These are phyloP conservation scores for Myriosclerotinia scirpicola DNA, from an alignment of 2,329 filamentous ascomycete genomes.

Conservation along the genomic window DNA sequence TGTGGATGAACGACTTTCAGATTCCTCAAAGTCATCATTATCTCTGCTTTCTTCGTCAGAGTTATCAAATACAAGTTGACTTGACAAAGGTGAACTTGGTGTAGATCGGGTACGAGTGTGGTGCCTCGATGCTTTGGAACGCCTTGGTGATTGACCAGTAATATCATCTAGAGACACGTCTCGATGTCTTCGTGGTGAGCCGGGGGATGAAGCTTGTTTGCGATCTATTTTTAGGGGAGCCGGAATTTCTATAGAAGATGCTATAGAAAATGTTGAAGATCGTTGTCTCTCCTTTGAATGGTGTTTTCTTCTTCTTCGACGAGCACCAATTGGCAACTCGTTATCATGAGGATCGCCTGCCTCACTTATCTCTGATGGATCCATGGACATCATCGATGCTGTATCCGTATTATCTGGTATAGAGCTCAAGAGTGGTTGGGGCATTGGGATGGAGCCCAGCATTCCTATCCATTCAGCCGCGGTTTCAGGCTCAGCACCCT, in stretches of 20 bases:
- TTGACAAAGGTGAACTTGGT: slow-evolving; percentile 23
- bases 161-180: slow-evolving; percentile 14
- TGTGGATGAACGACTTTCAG: slow-evolving; percentile 16
- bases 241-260: slow-evolving; percentile 9
- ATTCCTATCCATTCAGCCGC: slow-evolving; percentile 86
- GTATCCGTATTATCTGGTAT: slow-evolving; percentile 25
- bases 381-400: slow-evolving; percentile 22
- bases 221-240: slow-evolving; percentile 9
- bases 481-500: slow-evolving; percentile 58
- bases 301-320: slow-evolving; percentile 29
- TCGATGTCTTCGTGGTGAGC: slow-evolving; percentile 6
- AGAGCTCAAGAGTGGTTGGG: slow-evolving; percentile 44
- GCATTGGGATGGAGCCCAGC: slow-evolving; percentile 58
- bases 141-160: background rate
- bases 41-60: slow-evolving; percentile 20
- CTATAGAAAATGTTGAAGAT: slow-evolving; percentile 20
- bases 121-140: slow-evolving; percentile 15
- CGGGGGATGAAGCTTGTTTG: slow-evolving; percentile 7
- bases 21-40: slow-evolving; percentile 10
- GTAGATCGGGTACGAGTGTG: slow-evolving; percentile 22
- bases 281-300: slow-evolving; percentile 22
- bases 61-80: slow-evolving; percentile 19
- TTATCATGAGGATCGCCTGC: slow-evolving; percentile 28
- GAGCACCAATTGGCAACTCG: slow-evolving; percentile 39
- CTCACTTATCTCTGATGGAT: slow-evolving; percentile 16